Evolutionary conservation across 2,329 filamentous ascomycete genomes (phyloP).

Genomic region (Seiridium unicorne): DNA sequence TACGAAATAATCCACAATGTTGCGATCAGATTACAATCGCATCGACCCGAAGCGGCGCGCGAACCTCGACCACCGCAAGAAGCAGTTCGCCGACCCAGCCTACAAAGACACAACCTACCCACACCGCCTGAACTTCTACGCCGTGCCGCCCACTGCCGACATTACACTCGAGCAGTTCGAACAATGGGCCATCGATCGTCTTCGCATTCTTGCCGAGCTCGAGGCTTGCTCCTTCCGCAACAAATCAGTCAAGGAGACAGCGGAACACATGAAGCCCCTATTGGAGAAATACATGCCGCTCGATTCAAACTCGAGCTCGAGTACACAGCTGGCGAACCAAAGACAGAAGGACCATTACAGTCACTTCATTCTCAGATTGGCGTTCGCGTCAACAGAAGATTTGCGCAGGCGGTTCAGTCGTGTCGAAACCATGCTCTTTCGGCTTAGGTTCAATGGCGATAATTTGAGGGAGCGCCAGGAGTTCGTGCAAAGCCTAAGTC

Average conservation of each 20-base stretch:
- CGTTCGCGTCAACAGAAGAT: slow-evolving; percentile 90
- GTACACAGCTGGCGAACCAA: slow-evolving; percentile 62
- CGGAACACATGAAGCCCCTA: slow-evolving; percentile 78
- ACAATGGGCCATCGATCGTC: slow-evolving; percentile 93
- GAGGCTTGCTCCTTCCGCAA: slow-evolving; percentile 97
- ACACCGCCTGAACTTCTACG: slow-evolving; percentile 89
- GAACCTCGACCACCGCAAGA: slow-evolving; percentile 76
- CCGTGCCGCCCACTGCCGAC: slow-evolving; percentile 82
- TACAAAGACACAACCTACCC: slow-evolving; percentile 80
- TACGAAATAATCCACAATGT: slow-evolving; percentile 18
- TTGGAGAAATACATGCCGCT: slow-evolving; percentile 64
- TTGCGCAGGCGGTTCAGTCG: slow-evolving; percentile 81
- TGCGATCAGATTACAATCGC: slow-evolving; percentile 39
- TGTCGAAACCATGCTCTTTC: slow-evolving; percentile 87
- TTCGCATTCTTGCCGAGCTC: slow-evolving; percentile 82
- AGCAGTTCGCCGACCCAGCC: slow-evolving; percentile 76
- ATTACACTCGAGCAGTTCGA: slow-evolving; percentile 97
- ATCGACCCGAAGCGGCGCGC: slow-evolving; percentile 72
- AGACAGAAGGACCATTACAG: slow-evolving; percentile 96
- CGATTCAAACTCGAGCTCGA: slow-evolving; percentile 25
- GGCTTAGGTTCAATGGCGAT: slow-evolving; percentile 64
- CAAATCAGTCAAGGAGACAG: slow-evolving; percentile 78
- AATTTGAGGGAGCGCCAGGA: slow-evolving; percentile 68
- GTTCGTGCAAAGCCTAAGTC: slow-evolving; percentile 74
- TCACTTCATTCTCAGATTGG: slow-evolving; percentile 92